Conservation (phyloP, 1,139 yeast genomes). For the Blastobotrys petasosporus region DNA sequence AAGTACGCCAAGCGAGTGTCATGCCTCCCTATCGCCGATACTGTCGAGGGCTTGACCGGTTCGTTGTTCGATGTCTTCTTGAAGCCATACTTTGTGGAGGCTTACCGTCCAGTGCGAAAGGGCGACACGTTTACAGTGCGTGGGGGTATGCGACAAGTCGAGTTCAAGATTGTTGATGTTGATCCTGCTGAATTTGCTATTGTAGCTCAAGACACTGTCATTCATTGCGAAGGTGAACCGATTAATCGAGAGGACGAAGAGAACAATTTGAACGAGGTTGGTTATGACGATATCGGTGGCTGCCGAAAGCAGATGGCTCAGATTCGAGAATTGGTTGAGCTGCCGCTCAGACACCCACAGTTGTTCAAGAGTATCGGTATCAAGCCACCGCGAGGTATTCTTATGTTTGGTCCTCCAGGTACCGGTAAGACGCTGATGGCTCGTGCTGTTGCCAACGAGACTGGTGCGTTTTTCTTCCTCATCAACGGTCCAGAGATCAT, state of each 20-base stretch:
- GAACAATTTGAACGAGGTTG: conserved; percentile 90
- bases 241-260: conserved; percentile 98
- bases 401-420: conserved; percentile 99
- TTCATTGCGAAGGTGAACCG: conserved; percentile 99
- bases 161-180: conserved; percentile 95
- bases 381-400: conserved; percentile 94
- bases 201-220: conserved; percentile 96
- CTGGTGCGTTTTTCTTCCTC: conserved; percentile 96
- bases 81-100: conserved; percentile 97
- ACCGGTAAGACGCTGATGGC: conserved; percentile 99
- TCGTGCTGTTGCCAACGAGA: conserved; percentile 97
- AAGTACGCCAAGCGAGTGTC: conserved; percentile 84
- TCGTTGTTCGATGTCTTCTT: conserved; percentile 94
- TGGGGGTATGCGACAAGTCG: conserved; percentile 99
- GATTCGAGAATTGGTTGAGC: conserved; percentile 92
- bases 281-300: conserved; percentile 98
- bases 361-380: conserved; percentile 94
- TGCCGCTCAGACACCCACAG: conserved; percentile 96
- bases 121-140: conserved; percentile 95
- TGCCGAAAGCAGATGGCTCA: conserved; percentile 99
- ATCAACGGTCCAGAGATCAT: conserved; percentile 99
- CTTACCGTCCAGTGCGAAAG: conserved; percentile 96
- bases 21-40: conserved; percentile 96
- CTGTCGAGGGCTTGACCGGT: conserved; percentile 97
- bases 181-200: conserved; percentile 97